Percentiles rank a stretch among this genome's conserved stretches.
Evolutionary conservation across 352 stramenopile genomes (phyloP).

Genomic region (Phytophthora melonis): DNA sequence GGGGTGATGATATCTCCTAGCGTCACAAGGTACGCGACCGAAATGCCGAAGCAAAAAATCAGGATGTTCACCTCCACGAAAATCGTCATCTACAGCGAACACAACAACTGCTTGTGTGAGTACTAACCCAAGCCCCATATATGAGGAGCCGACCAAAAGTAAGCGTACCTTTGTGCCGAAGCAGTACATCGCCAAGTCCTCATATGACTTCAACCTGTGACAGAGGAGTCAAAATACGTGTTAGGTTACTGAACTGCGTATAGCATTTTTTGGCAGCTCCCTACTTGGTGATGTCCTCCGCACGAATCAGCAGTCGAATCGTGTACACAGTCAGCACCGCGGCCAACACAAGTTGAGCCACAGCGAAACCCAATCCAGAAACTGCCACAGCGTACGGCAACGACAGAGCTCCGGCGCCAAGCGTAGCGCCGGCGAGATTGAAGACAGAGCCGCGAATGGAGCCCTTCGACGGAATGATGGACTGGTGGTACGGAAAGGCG

Average conservation of each 20-base stretch:
- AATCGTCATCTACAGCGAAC: constrained; percentile 60
- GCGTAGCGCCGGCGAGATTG: constrained; percentile 83
- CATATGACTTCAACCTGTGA: constrained; percentile 83
- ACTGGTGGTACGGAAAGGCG: constrained; percentile 81
- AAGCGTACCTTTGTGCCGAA: constrained; percentile 74
- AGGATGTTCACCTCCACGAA: constrained; percentile 90
- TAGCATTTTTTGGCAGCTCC: constrained; percentile 8
- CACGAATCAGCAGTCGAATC: constrained; percentile 83
- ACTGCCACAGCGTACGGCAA: constrained; percentile 85
- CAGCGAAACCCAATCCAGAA: constrained; percentile 79
- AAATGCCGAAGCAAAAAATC: constrained; percentile 89
- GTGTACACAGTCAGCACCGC: constrained; percentile 83
- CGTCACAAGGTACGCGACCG: constrained; percentile 86
- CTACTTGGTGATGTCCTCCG: constrained; percentile 83
- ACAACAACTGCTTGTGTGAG: constrained; percentile 3
- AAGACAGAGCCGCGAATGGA: constrained; percentile 89
- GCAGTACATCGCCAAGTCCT: constrained; percentile 85
- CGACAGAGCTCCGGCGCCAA: constrained; percentile 80
- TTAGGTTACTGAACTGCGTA: background rate
- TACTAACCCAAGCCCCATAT: background rate
- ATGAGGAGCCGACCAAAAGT: background rate
- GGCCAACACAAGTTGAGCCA: constrained; percentile 75
- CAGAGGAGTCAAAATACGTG: constrained; percentile 5
- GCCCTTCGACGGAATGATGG: constrained; percentile 81
- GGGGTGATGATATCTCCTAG: constrained; percentile 85